These are phyloP conservation scores for Amyloporia xantha DNA, from an alignment of 768 basidiomycete genomes.

Conservation along the genomic window DNA sequence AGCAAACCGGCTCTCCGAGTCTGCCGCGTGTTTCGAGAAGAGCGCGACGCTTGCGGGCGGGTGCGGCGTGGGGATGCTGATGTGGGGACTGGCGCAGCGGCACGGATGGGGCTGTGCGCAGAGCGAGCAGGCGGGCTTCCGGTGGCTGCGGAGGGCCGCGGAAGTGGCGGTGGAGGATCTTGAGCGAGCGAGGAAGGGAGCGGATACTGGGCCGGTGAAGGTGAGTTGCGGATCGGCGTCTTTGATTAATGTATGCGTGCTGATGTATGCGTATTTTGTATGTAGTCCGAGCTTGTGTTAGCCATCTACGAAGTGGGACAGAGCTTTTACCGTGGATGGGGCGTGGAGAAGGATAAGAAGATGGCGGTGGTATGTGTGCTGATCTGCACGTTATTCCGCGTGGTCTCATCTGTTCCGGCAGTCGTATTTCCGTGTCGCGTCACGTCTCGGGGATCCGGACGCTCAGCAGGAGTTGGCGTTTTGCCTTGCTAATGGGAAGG, in stretches of 20 bases:
- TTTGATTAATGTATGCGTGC: background rate
- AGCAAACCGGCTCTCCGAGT: conserved; percentile 60
- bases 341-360: conserved; percentile 78
- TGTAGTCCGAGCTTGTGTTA: conserved; percentile 71
- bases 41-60: conserved; percentile 71
- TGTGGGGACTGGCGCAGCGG: conserved; percentile 82
- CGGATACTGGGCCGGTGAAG: conserved; percentile 49
- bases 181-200: conserved; percentile 51
- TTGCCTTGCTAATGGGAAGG: conserved; percentile 80
- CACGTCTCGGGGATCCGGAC: conserved; percentile 78
- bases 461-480: conserved; percentile 85
- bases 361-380: conserved; percentile 68
- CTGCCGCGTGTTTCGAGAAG: conserved; percentile 69
- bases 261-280: background rate
- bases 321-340: conserved; percentile 93
- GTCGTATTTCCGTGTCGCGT: conserved; percentile 83
- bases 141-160: conserved; percentile 78
- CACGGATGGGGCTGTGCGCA: conserved; percentile 86
- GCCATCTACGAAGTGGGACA: conserved; percentile 91
- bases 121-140: conserved; percentile 74
- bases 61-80: conserved; percentile 85
- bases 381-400: background rate
- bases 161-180: conserved; percentile 74
- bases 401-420: conserved; percentile 20
- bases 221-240: conserved; percentile 24